Percentiles rank a stretch among this genome's conserved stretches.
Evolutionary conservation across 768 basidiomycete species (phyloP).

Genomic region (Rhizopogon vesiculosus): DNA sequence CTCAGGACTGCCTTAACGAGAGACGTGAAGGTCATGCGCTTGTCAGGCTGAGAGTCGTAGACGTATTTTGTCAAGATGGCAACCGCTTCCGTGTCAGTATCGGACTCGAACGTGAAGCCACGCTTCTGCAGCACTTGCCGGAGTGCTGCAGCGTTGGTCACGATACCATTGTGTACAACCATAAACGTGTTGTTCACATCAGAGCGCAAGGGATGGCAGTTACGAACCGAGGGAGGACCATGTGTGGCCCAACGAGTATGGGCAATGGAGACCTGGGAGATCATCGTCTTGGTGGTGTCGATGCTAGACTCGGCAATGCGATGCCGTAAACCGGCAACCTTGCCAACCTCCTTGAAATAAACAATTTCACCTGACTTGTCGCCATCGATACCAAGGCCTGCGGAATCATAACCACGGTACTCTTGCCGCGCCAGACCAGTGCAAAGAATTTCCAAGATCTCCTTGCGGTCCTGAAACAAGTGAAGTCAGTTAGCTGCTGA

Average conservation of each 20-base stretch:
- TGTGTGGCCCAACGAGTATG: slow-evolving; percentile 99
- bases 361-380: slow-evolving; percentile 73
- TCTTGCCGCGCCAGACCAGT: slow-evolving; percentile 92
- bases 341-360: slow-evolving; percentile 98
- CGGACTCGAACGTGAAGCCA: slow-evolving; percentile 89
- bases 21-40: slow-evolving; percentile 82
- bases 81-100: slow-evolving; percentile 97
- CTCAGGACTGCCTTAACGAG: slow-evolving; percentile 94
- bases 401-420: slow-evolving; percentile 98
- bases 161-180: slow-evolving; percentile 98
- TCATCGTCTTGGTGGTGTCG: slow-evolving; percentile 70
- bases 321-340: slow-evolving; percentile 90
- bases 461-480: slow-evolving; percentile 67
- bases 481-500: slow-evolving; percentile 8
- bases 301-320: slow-evolving; percentile 69
- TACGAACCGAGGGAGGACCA: slow-evolving; percentile 79
- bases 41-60: slow-evolving; percentile 88
- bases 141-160: slow-evolving; percentile 89
- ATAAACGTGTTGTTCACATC: slow-evolving; percentile 81
- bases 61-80: slow-evolving; percentile 96
- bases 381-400: slow-evolving; percentile 87
- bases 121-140: slow-evolving; percentile 92
- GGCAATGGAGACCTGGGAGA: slow-evolving; percentile 93
- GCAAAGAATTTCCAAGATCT: slow-evolving; percentile 85
- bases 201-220: slow-evolving; percentile 94